Conservation (phyloP, 306 rosid species). For the Ammopiptanthus mongolicus region DNA sequence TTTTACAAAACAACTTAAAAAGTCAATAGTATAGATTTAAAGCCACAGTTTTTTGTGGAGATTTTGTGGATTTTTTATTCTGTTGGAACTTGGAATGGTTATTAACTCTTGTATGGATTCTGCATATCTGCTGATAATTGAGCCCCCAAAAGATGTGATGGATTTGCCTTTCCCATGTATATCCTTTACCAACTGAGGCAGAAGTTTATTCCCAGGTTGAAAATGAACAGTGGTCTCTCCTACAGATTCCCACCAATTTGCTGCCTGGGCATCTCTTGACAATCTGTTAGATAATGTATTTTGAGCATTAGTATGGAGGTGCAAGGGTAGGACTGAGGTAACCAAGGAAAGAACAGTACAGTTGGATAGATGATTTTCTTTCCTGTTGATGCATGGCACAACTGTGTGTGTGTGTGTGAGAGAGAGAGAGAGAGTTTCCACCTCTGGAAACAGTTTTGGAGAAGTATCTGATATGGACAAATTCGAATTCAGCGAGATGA, state of each 20-base stretch:
- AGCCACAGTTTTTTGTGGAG: background rate
- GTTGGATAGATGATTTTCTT: background rate
- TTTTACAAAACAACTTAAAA: background rate
- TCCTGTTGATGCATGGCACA: background rate
- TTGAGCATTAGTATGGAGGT: background rate
- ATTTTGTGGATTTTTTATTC: background rate
- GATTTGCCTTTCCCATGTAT: background rate
- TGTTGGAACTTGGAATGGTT: conserved; percentile 1
- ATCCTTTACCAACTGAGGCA: background rate
- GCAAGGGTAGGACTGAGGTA: background rate
- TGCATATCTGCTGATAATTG: background rate
- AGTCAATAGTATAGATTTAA: background rate
- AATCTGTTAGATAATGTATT: background rate
- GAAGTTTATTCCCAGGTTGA: background rate
- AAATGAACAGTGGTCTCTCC: background rate
- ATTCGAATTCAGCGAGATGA: too few species aligned
- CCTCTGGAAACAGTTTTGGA: too few species aligned
- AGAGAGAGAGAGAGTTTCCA: too few species aligned
- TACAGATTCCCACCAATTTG: background rate
- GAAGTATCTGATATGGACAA: too few species aligned
- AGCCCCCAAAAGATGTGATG: background rate
- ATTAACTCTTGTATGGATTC: background rate
- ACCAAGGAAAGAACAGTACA: background rate
- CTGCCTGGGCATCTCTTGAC: background rate
- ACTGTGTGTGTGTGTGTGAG: background rate